Evolutionary conservation across 2,329 filamentous ascomycete genomes (phyloP).

Genomic region (Colletotrichum ledebouriae): DNA sequence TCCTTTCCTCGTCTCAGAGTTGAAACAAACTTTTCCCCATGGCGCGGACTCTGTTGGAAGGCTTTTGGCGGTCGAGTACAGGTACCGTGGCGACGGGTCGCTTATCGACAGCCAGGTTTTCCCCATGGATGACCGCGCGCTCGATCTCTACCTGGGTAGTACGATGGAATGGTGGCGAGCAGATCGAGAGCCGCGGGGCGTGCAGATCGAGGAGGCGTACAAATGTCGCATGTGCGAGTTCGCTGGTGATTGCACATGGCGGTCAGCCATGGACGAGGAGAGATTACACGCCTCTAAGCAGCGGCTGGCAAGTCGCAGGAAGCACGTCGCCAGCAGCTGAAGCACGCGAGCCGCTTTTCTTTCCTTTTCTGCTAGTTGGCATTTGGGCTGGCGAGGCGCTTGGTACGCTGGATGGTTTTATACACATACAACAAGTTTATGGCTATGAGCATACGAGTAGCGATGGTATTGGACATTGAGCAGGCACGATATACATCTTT

Average conservation of each 20-base stretch:
- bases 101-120: slow-evolving; percentile 71
- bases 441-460: slow-evolving; percentile 12
- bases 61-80: slow-evolving; percentile 68
- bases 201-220: slow-evolving; percentile 86
- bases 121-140: slow-evolving; percentile 72
- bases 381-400: slow-evolving; percentile 12
- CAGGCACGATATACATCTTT: not conserved
- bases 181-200: slow-evolving; percentile 77
- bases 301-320: slow-evolving; percentile 25
- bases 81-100: slow-evolving; percentile 64
- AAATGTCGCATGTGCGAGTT: slow-evolving; percentile 93
- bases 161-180: slow-evolving; percentile 93
- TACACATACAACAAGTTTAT: slow-evolving; percentile 1
- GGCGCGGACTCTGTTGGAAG: slow-evolving; percentile 62
- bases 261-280: slow-evolving; percentile 76
- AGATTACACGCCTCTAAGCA: slow-evolving; percentile 40
- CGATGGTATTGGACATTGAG: not conserved
- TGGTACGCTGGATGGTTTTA: not conserved
- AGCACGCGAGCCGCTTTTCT: no score
- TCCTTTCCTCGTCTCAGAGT: slow-evolving; percentile 60
- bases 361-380: not conserved
- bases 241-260: slow-evolving; percentile 82
- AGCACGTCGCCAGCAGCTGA: slow-evolving; percentile 12
- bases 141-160: slow-evolving; percentile 75
- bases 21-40: slow-evolving; percentile 65